A percentile compares a stretch with the other conserved stretches of the same genome.
Evolutionary conservation across 1,284 basidiomycete genomes (phyloP).

Genomic region (Marasmius sp.): DNA sequence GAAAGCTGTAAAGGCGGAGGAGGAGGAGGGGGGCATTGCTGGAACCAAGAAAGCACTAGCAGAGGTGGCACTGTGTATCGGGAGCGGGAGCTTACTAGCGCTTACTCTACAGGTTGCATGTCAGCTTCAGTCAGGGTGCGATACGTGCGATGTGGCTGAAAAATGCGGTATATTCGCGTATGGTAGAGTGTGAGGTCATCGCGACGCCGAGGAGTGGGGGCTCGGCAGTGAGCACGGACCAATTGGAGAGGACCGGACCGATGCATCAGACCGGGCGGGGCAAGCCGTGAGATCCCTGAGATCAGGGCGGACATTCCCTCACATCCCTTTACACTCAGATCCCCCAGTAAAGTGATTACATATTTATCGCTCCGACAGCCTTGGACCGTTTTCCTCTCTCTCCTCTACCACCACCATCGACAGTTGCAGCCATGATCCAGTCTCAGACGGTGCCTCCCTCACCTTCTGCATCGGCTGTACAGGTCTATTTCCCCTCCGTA

Average conservation of each 20-base stretch:
- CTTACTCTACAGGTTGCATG: no score
- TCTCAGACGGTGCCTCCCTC: not conserved
- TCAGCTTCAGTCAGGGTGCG: no score
- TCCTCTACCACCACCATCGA: not conserved
- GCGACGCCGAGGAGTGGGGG: not conserved
- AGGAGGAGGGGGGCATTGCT: no score
- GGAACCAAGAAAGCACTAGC: no score
- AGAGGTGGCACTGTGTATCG: no score
- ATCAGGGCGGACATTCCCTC: not conserved
- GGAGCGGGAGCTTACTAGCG: no score
- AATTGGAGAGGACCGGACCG: not conserved
- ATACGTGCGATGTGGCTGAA: no score
- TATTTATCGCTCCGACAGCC: not conserved
- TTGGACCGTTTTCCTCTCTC: not conserved
- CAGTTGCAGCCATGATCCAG: not conserved
- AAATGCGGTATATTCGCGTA: no score
- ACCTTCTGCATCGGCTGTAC: not conserved
- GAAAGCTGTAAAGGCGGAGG: no score
- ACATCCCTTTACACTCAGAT: not conserved
- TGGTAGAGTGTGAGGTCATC: no score
- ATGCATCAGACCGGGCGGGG: not conserved
- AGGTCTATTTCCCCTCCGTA: not conserved
- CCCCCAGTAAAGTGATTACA: not conserved
- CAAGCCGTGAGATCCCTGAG: not conserved
- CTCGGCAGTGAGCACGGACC: not conserved